Evolutionary conservation across 2,329 filamentous ascomycete species (phyloP).

Genomic region (Fragosphaeria purpurea): DNA sequence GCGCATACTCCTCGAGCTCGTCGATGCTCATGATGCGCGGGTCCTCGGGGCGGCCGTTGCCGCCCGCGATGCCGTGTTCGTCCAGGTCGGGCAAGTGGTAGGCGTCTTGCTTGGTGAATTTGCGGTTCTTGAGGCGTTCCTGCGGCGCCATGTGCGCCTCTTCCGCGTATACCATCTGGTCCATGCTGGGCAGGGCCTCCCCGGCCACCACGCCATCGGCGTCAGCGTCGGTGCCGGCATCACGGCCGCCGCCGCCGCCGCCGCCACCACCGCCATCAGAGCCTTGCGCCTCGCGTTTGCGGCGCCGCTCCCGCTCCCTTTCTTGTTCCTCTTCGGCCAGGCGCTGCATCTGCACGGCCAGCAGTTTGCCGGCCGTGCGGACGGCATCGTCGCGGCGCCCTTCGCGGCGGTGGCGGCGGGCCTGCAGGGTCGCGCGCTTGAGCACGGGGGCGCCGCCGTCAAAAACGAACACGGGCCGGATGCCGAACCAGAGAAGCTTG

Average conservation of each 20-base stretch:
- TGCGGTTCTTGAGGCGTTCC: conserved; percentile 63
- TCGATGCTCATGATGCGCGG: conserved; percentile 93
- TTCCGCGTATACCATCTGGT: conserved; percentile 78
- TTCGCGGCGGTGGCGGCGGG: conserved; percentile 69
- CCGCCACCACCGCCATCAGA: conserved; percentile 2
- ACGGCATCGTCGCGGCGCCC: conserved; percentile 88
- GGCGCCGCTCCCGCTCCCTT: conserved; percentile 65
- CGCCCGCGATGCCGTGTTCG: conserved; percentile 62
- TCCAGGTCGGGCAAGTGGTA: conserved; percentile 89
- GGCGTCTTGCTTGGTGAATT: conserved; percentile 84
- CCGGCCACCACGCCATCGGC: conserved; percentile 43
- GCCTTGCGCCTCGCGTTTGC: conserved; percentile 18
- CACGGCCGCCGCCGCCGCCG: conserved; percentile 33
- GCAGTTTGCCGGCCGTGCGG: conserved; percentile 77
- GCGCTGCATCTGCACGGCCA: conserved; percentile 91
- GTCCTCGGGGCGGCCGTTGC: conserved; percentile 76
- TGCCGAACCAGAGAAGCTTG: conserved; percentile 93
- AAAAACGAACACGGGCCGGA: conserved; percentile 95
- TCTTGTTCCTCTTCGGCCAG: conserved; percentile 75
- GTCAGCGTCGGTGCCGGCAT: conserved; percentile 18
- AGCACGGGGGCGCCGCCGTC: conserved; percentile 87
- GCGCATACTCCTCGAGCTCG: conserved; percentile 86
- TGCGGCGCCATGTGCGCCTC: conserved; percentile 71
- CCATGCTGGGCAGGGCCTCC: conserved; percentile 55
- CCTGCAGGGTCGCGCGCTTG: conserved; percentile 82